A percentile compares a stretch with the other conserved stretches of the same genome.
Conservation (phyloP, 768 basidiomycete genomes). For the Rhodotorula kratochvilovae region DNA sequence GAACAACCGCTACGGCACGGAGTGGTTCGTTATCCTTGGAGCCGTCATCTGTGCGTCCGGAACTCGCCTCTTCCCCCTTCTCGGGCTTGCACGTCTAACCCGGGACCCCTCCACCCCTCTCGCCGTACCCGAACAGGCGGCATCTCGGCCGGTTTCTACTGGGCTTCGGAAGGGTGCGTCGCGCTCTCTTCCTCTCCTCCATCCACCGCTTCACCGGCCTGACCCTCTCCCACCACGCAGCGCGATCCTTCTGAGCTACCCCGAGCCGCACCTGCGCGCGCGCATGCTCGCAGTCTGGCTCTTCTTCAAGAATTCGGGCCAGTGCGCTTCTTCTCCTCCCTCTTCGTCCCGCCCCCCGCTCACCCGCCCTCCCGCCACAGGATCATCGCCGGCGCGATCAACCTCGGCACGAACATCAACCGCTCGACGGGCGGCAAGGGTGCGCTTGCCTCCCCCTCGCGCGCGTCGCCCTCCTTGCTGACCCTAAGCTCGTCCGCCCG, state of each 20-base stretch:
- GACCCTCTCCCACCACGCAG: background rate
- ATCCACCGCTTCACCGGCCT: background rate
- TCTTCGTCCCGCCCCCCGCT: background rate
- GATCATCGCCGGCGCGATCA: conserved; percentile 6
- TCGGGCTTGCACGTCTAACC: background rate
- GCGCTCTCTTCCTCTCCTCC: background rate
- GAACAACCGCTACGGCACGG: conserved; percentile 23
- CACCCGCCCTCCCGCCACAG: background rate
- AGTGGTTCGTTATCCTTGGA: conserved; percentile 23
- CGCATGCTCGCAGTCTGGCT: conserved; percentile 16
- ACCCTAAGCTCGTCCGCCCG: background rate
- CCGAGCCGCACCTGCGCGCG: background rate
- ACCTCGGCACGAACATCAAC: conserved; percentile 11
- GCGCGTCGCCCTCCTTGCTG: background rate
- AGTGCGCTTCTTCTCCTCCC: background rate
- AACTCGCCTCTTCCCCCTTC: background rate
- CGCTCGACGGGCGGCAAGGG: conserved; percentile 14
- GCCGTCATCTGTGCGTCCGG: conserved; percentile 10
- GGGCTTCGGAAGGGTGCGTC: conserved; percentile 9
- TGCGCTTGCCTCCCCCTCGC: background rate
- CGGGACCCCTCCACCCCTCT: background rate
- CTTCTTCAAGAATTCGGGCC: conserved; percentile 15
- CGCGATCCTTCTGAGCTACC: conserved; percentile 4
- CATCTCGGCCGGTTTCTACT: conserved; percentile 5
- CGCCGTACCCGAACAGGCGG: no score